A percentile compares a stretch with the other conserved stretches of the same genome.
These are phyloP conservation scores for Aspergillus steynii DNA, from an alignment of 495 filamentous ascomycete genomes.

Conservation along the genomic window DNA sequence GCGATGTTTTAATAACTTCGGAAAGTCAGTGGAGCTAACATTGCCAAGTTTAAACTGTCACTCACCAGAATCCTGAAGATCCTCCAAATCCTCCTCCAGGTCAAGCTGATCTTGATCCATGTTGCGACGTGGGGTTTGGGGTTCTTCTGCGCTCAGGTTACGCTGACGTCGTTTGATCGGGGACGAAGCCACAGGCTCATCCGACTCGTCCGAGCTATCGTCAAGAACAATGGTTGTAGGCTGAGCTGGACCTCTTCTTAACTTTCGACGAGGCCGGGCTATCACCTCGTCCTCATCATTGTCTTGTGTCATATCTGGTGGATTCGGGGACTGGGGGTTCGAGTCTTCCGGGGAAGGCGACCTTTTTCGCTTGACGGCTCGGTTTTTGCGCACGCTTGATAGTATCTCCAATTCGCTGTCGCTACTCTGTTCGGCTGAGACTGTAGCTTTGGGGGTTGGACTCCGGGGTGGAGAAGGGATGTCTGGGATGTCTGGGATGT, in stretches of 20 bases:
- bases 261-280: slow-evolving; percentile 31
- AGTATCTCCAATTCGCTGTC: slow-evolving; percentile 22
- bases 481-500: not conserved
- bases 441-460: not conserved
- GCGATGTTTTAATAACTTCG: slow-evolving; percentile 38
- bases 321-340: not conserved
- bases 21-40: slow-evolving; percentile 8
- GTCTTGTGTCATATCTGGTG: slow-evolving; percentile 15
- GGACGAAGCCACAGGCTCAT: slow-evolving; percentile 30
- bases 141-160: slow-evolving; percentile 14
- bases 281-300: slow-evolving; percentile 31
- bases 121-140: slow-evolving; percentile 27
- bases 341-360: slow-evolving; percentile 1
- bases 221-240: slow-evolving; percentile 18
- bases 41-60: not conserved
- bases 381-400: slow-evolving; percentile 21
- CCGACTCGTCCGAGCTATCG: slow-evolving; percentile 28
- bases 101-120: slow-evolving; percentile 36
- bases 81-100: slow-evolving; percentile 46
- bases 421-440: slow-evolving; percentile 9
- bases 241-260: slow-evolving; percentile 29
- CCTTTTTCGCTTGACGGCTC: slow-evolving; percentile 22
- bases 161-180: slow-evolving; percentile 27
- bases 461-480: not conserved
- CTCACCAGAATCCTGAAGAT: slow-evolving; percentile 47